A percentile compares a stretch with the other conserved stretches of the same genome.
These are phyloP conservation scores for Harrya chromipes DNA, from an alignment of 768 basidiomycete species.

Conservation along the genomic window DNA sequence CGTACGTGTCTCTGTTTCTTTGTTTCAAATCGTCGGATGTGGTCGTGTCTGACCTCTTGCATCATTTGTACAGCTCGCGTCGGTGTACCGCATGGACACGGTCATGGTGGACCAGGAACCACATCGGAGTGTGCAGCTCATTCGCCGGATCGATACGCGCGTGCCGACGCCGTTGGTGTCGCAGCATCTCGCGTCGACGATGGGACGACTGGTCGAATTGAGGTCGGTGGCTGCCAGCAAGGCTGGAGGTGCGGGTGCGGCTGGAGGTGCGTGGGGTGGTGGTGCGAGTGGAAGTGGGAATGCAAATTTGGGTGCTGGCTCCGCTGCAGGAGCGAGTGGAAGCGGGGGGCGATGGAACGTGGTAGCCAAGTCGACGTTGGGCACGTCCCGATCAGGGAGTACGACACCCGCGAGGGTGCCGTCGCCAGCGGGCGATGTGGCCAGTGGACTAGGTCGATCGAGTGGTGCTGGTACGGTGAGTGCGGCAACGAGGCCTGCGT, in stretches of 20 bases:
- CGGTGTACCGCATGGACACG: slow-evolving; percentile 77
- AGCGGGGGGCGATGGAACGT: slow-evolving; percentile 15
- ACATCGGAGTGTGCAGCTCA: slow-evolving; percentile 77
- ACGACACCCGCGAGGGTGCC: slow-evolving; percentile 15
- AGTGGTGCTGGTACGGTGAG: neutral
- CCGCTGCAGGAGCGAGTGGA: no score
- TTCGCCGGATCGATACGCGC: slow-evolving; percentile 79
- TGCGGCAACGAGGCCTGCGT: slow-evolving; percentile 9
- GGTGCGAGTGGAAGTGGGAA: neutral
- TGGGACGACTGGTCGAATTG: slow-evolving; percentile 63
- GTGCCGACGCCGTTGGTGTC: slow-evolving; percentile 74
- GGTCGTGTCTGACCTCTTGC: neutral
- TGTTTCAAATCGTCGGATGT: neutral
- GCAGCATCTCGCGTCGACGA: slow-evolving; percentile 33
- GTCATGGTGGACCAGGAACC: slow-evolving; percentile 93
- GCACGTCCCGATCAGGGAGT: slow-evolving; percentile 1
- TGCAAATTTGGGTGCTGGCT: neutral
- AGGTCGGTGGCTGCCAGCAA: slow-evolving; percentile 27
- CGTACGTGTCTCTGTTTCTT: slow-evolving; percentile 38
- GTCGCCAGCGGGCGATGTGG: slow-evolving; percentile 12
- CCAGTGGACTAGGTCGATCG: neutral
- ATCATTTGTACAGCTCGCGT: slow-evolving; percentile 58
- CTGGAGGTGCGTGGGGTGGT: no score
- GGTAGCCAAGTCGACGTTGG: slow-evolving; percentile 16
- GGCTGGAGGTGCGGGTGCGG: slow-evolving; percentile 2